Conservation (phyloP, 2,329 filamentous ascomycete species). For the Microdochium nivale region DNA sequence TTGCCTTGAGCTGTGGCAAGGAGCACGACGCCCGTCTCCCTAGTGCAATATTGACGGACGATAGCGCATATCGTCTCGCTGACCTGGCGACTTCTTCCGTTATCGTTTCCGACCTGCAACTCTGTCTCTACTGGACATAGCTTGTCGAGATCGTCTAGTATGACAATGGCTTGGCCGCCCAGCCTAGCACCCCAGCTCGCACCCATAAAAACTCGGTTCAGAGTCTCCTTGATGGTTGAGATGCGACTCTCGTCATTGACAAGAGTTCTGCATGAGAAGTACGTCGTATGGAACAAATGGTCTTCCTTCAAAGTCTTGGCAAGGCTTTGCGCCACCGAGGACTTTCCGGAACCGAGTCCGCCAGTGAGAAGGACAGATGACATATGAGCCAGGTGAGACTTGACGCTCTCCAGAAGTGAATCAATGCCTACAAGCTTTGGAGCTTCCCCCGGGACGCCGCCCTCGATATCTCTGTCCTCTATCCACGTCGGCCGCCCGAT, state of each 20-base stretch:
- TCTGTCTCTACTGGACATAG: slow-evolving; percentile 92
- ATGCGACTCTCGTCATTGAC: slow-evolving; percentile 87
- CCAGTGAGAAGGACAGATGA: slow-evolving; percentile 89
- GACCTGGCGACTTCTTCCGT: slow-evolving; percentile 83
- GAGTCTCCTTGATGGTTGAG: slow-evolving; percentile 81
- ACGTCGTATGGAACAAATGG: slow-evolving; percentile 71
- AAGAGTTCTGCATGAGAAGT: slow-evolving; percentile 78
- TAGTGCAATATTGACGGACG: slow-evolving; percentile 74
- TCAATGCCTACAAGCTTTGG: slow-evolving; percentile 79
- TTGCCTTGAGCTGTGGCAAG: slow-evolving; percentile 89
- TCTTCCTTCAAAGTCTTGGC: slow-evolving; percentile 65
- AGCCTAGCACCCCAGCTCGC: slow-evolving; percentile 87
- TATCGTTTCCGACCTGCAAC: slow-evolving; percentile 86
- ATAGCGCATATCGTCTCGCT: slow-evolving; percentile 82
- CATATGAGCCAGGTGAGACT: slow-evolving; percentile 69
- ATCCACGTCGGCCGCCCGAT: slow-evolving; percentile 57
- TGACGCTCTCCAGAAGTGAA: slow-evolving; percentile 59
- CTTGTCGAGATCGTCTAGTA: slow-evolving; percentile 89
- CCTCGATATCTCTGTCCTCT: slow-evolving; percentile 32
- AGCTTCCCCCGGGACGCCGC: slow-evolving; percentile 46
- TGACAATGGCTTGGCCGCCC: slow-evolving; percentile 73
- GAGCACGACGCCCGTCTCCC: slow-evolving; percentile 73
- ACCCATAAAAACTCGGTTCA: slow-evolving; percentile 76
- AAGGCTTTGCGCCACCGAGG: slow-evolving; percentile 66
- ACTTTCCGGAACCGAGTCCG: slow-evolving; percentile 84